Conservation (phyloP, 257 asterid species). For the Solanum phureja region DNA sequence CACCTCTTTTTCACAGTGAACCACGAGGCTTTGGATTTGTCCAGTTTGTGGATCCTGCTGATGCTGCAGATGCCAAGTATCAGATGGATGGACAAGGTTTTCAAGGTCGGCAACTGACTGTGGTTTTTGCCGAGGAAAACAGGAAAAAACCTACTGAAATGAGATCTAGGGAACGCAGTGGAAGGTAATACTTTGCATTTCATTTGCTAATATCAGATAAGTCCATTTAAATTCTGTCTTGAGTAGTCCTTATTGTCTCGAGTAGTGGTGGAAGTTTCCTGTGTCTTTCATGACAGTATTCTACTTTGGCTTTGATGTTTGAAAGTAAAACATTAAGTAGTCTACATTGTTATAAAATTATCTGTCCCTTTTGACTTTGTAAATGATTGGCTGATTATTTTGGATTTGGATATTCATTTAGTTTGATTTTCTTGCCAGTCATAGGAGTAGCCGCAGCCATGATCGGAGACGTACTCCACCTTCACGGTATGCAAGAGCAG, state of each 20-base stretch:
- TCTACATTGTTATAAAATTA: background rate
- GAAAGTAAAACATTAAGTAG: background rate
- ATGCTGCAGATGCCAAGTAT: constrained; percentile 82
- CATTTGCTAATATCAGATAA: background rate
- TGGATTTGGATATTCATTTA: background rate
- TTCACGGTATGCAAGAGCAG: constrained; percentile 50
- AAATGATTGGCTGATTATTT: background rate
- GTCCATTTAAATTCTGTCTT: background rate
- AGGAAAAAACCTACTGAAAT: constrained; percentile 73
- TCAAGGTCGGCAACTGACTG: constrained; percentile 61
- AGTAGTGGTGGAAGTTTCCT: background rate
- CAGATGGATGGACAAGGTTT: constrained; percentile 57
- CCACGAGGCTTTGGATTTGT: constrained; percentile 91
- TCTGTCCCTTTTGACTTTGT: background rate
- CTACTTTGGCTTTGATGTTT: background rate
- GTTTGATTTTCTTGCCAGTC: background rate
- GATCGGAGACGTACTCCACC: constrained; percentile 69
- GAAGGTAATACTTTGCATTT: background rate
- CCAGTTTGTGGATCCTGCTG: constrained; percentile 60
- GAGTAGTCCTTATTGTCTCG: background rate
- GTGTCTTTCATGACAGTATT: background rate
- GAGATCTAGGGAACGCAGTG: constrained; percentile 55
- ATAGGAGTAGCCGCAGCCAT: constrained; percentile 46
- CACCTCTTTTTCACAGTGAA: constrained; percentile 28
- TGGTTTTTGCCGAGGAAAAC: constrained; percentile 70